Evolutionary conservation across 768 basidiomycete genomes (phyloP).

Genomic region (Lactarius psammicola): DNA sequence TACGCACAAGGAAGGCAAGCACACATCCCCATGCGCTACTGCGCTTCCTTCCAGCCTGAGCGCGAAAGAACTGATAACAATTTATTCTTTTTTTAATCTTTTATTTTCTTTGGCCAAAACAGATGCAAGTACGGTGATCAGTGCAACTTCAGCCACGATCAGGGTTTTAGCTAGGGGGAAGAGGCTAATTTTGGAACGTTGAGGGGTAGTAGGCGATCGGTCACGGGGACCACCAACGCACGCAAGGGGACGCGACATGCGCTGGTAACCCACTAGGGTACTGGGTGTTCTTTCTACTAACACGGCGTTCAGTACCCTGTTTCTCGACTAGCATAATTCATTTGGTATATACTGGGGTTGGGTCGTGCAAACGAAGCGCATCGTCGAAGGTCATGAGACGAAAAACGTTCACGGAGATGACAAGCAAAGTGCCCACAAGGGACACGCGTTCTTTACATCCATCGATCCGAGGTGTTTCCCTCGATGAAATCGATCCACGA

Average conservation of each 20-base stretch:
- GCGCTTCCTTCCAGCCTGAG: conserved; percentile 1
- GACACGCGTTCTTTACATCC: conserved; percentile 10
- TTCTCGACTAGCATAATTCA: conserved; percentile 16
- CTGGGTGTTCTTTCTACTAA: conserved; percentile 10
- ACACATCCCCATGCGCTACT: conserved; percentile 45
- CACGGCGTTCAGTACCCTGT: conserved; percentile 15
- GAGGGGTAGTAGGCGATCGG: background rate
- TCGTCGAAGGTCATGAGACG: conserved; percentile 20
- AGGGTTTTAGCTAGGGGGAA: conserved; percentile 21
- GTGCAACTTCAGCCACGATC: conserved; percentile 80
- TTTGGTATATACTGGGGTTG: conserved; percentile 13
- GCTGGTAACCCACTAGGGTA: background rate
- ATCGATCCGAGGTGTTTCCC: conserved; percentile 20
- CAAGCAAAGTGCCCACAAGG: background rate
- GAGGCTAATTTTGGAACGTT: background rate
- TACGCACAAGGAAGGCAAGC: conserved; percentile 92
- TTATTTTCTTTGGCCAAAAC: conserved; percentile 39
- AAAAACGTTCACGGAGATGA: conserved; percentile 13
- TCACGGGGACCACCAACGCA: conserved; percentile 3
- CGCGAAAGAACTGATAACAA: conserved; percentile 19
- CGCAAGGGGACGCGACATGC: background rate
- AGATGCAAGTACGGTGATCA: conserved; percentile 89
- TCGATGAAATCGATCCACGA: conserved; percentile 11
- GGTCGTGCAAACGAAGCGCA: conserved; percentile 6
- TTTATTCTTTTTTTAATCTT: conserved; percentile 34